Base-by-base conservation (phyloP, 2,329 filamentous ascomycete genomes). In the Fusarium sp. region DNA sequence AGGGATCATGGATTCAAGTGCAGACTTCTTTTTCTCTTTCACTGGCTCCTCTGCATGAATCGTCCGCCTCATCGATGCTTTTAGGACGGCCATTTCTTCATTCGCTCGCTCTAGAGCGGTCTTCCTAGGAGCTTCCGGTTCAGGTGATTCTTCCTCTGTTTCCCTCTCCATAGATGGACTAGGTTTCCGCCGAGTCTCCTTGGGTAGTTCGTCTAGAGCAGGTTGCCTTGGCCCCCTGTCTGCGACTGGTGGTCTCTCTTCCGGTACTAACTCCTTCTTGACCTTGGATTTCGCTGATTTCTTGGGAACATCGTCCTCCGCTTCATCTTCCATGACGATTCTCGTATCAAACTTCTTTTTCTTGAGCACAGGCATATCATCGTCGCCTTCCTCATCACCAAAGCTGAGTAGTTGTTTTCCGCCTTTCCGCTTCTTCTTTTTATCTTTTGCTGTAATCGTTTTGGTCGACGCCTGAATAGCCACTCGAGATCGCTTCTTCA, bases 391-490 rank as follows among this genome's bases (percentile, higher is more conserved):
- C 6, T 89, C 89, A 33, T 91, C 90, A 1, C 87, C 91, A 78
- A 96, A 96, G 73, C 92, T 95, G 33, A 96, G 79, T 23, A 95
- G 79, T 62, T 91, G 90, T 79, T 94, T 96, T 15, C 89, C 90
- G 9, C 85, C 85, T 75, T 93, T 94, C 67, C 90, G 84, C 80
- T 93, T 94, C 79, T 87, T 89, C 72, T 87, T 88, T 70, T 87
- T 87, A 70, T 85, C 84, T 52, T 86, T 87, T 20, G 80, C 78
- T 31, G 78, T 78, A 7, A 70, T 29, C 23, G 70, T 48, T 23
- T 84, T 81, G 20, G 79, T 77, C 31, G 69, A 59, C 7, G 78
- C 80, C 33, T 83, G 84, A 31, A 81, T 81, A 15, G 87, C 87
- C 39, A 87, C 82, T 56, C 85, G 85, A 48, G 86, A 83, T 71